A percentile compares a stretch with the other conserved stretches of the same genome.
Conservation (phyloP, 495 filamentous ascomycete species). For the Aspergillus mulundensis region DNA sequence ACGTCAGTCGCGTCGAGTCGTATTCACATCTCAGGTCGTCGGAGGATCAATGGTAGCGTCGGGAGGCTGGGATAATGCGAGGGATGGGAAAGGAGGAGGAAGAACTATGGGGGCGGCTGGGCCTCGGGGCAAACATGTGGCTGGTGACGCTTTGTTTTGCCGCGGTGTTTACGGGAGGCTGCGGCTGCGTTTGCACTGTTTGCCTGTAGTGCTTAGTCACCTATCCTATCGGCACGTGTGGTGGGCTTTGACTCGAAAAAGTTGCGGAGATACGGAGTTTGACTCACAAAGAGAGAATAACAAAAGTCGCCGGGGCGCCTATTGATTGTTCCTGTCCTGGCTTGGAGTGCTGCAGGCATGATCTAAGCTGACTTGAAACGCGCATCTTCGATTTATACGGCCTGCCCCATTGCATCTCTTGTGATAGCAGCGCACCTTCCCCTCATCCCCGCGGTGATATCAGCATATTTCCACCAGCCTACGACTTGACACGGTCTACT, state of each 20-base stretch:
- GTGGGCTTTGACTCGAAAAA: conserved; percentile 1
- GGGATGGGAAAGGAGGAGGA: conserved; percentile 24
- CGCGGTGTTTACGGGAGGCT: conserved; percentile 19
- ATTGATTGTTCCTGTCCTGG: background rate
- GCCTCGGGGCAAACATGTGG: conserved; percentile 45
- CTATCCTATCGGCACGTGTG: conserved; percentile 9
- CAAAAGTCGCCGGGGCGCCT: no score
- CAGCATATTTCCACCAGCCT: background rate
- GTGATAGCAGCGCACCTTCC: background rate
- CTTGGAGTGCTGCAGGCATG: background rate
- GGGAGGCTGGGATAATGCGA: conserved; percentile 13
- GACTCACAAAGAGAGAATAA: conserved; percentile 4
- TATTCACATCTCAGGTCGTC: conserved; percentile 36
- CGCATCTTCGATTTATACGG: background rate
- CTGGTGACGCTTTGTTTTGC: conserved; percentile 36
- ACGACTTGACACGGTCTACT: background rate
- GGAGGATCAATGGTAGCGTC: conserved; percentile 8
- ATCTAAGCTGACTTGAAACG: background rate
- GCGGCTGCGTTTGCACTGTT: conserved; percentile 9
- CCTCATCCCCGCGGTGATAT: conserved; percentile 11
- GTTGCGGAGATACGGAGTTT: conserved; percentile 2
- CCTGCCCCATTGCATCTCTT: background rate
- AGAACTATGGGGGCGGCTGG: conserved; percentile 20
- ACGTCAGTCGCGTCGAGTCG: conserved; percentile 23
- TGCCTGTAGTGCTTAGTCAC: conserved; percentile 8